phyloP scores from a whole-genome alignment of 2,329 filamentous ascomycete genomes.

The Ceratocystis ficicola region DNA sequence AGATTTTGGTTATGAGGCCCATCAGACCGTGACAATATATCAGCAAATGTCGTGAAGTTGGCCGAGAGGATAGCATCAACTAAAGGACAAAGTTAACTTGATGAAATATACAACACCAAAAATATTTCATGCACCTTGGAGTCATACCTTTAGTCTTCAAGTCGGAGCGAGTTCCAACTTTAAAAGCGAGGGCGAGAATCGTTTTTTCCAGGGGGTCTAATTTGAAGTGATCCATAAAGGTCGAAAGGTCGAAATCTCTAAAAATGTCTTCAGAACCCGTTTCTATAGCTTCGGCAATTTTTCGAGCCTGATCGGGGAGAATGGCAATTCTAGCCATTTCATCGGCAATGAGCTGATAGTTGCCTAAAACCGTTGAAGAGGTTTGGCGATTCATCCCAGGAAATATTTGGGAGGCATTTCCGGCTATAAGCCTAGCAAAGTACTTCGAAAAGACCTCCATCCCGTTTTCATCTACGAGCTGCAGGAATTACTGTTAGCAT shows the following conservation, averaged over 20 bases:
- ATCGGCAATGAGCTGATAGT: conserved; percentile 66
- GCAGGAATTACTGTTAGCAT: conserved; percentile 16
- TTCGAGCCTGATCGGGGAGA: conserved; percentile 70
- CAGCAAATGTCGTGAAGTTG: conserved; percentile 64
- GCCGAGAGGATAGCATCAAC: conserved; percentile 82
- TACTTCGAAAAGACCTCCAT: conserved; percentile 98
- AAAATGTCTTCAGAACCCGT: conserved; percentile 84
- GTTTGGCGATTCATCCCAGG: conserved; percentile 64
- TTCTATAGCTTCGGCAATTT: conserved; percentile 89
- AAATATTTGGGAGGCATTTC: conserved; percentile 87
- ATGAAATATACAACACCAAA: conserved; percentile 18
- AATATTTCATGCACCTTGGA: conserved; percentile 4
- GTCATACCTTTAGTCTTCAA: conserved; percentile 72
- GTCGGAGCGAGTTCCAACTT: conserved; percentile 65
- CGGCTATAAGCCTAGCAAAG: conserved; percentile 81
- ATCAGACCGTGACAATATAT: conserved; percentile 56
- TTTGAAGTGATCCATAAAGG: conserved; percentile 93
- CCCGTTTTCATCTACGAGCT: conserved; percentile 94
- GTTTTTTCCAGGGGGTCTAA: conserved; percentile 80
- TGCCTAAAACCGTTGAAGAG: conserved; percentile 39
- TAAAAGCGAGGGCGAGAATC: conserved; percentile 78
- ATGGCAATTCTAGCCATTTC: conserved; percentile 80
- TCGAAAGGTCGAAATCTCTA: conserved; percentile 88
- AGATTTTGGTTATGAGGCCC: conserved; percentile 55
- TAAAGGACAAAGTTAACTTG: conserved; percentile 30